These are phyloP conservation scores for Cutaneotrichosporon cyanovorans DNA, from an alignment of 1,284 basidiomycete genomes.

Conservation along the genomic window DNA sequence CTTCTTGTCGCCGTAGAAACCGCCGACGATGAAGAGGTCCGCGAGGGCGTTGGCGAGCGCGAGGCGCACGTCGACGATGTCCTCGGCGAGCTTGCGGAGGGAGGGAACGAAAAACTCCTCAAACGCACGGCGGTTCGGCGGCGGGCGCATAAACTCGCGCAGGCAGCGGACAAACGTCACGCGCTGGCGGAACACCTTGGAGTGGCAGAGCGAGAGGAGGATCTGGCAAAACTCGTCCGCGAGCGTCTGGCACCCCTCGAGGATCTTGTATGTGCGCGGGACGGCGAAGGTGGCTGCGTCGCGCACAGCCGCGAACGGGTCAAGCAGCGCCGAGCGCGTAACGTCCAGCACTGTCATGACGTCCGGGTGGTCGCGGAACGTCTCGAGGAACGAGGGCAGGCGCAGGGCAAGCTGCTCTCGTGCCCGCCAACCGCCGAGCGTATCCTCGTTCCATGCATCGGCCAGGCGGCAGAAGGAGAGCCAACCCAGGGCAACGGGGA, in stretches of 20 bases:
- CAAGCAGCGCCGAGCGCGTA: conserved; percentile 62
- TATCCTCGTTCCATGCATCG: conserved; percentile 57
- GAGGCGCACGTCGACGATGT: conserved; percentile 81
- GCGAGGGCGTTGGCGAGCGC: conserved; percentile 55
- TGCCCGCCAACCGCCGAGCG: conserved; percentile 72
- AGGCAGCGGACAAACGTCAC: conserved; percentile 74
- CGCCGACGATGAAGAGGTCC: conserved; percentile 36
- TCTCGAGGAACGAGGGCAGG: conserved; percentile 51
- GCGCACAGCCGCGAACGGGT: conserved; percentile 74
- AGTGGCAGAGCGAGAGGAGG: conserved; percentile 54
- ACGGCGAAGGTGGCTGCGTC: conserved; percentile 60
- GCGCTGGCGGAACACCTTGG: conserved; percentile 58
- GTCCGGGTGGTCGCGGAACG: conserved; percentile 29
- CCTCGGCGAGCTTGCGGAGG: conserved; percentile 56
- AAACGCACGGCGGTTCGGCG: conserved; percentile 45
- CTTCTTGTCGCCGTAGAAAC: conserved; percentile 27
- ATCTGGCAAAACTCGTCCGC: conserved; percentile 49
- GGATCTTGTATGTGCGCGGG: conserved; percentile 52
- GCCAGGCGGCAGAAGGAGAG: conserved; percentile 54
- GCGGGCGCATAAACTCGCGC: conserved; percentile 55
- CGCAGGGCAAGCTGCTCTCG: conserved; percentile 62
- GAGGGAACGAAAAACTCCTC: conserved; percentile 58
- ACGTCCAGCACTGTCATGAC: conserved; percentile 47
- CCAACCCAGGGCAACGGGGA: conserved; percentile 52
- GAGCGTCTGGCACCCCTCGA: conserved; percentile 46